These are phyloP conservation scores for Lolium rigidum DNA, from an alignment of 176 grass and related monocot species.

Conservation along the genomic window DNA sequence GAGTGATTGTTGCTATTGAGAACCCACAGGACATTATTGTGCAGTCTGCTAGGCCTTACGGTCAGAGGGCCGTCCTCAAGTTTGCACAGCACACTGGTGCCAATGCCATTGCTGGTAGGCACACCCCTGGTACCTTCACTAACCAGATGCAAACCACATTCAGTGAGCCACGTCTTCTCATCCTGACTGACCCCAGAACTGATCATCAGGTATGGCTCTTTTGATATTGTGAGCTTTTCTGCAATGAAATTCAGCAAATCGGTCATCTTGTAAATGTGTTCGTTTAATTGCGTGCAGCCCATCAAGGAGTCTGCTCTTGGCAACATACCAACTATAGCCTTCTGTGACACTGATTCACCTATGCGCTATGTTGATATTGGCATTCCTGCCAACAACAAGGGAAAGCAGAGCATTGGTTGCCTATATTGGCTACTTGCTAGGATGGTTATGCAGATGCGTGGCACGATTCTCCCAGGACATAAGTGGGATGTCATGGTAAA, in stretches of 20 bases:
- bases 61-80: not conserved
- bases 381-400: constrained; percentile 96
- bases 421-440: constrained; percentile 87
- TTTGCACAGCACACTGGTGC: constrained; percentile 4
- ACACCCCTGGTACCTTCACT: constrained; percentile 22
- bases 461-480: constrained; percentile 76
- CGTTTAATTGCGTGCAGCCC: constrained; percentile 50
- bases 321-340: constrained; percentile 93
- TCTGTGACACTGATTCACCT: constrained; percentile 91
- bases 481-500: constrained; percentile 92
- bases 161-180: constrained; percentile 54
- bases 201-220: constrained; percentile 70
- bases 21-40: constrained; percentile 6
- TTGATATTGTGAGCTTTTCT: not conserved
- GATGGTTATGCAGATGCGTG: constrained; percentile 93
- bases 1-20: constrained; percentile 14
- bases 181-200: constrained; percentile 88
- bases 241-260: not conserved
- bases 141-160: constrained; percentile 6
- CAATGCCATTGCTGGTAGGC: not conserved
- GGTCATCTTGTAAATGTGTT: not conserved
- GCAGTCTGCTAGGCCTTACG: not conserved
- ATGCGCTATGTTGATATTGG: constrained; percentile 95
- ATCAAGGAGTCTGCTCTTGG: constrained; percentile 95
- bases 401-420: constrained; percentile 88